phyloP scores from a whole-genome alignment of 1,284 basidiomycete species.

The Leccinum olivaceoglutinosum region DNA sequence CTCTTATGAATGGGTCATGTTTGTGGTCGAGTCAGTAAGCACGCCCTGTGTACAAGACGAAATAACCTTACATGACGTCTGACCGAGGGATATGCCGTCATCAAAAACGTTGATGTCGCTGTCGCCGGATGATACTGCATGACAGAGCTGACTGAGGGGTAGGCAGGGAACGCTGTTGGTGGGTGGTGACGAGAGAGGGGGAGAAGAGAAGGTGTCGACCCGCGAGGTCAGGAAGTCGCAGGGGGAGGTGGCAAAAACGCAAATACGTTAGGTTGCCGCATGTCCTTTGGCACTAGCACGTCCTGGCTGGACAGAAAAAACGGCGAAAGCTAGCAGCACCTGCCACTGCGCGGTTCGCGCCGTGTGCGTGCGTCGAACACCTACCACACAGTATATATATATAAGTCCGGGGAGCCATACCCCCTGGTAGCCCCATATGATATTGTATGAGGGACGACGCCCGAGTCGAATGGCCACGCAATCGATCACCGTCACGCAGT shows the following conservation, averaged over 20 bases:
- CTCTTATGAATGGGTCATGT: slow-evolving; percentile 11
- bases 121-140: slow-evolving; percentile 15
- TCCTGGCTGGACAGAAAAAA: not conserved
- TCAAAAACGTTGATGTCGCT: no score
- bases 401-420: no score
- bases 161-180: slow-evolving; percentile 4
- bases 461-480: no score
- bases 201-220: not conserved
- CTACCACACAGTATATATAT: slow-evolving; percentile 11
- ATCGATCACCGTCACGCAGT: no score
- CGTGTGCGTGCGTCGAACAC: no score
- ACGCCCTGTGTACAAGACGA: not conserved
- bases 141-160: not conserved
- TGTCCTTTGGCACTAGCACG: slow-evolving; percentile 5
- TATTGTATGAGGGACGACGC: not conserved
- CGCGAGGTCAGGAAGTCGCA: slow-evolving; percentile 5
- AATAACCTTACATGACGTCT: slow-evolving; percentile 19
- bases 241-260: slow-evolving; percentile 12
- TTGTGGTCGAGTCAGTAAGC: not conserved
- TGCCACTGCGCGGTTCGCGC: no score
- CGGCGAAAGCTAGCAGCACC: slow-evolving; percentile 20
- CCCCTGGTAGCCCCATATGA: slow-evolving; percentile 7
- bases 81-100: slow-evolving; percentile 9
- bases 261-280: slow-evolving; percentile 17
- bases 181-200: slow-evolving; percentile 14